A percentile compares a stretch with the other conserved stretches of the same genome.
Evolutionary conservation across 2,329 filamentous ascomycete genomes (phyloP).

Genomic region (Fusarium bulbicola): DNA sequence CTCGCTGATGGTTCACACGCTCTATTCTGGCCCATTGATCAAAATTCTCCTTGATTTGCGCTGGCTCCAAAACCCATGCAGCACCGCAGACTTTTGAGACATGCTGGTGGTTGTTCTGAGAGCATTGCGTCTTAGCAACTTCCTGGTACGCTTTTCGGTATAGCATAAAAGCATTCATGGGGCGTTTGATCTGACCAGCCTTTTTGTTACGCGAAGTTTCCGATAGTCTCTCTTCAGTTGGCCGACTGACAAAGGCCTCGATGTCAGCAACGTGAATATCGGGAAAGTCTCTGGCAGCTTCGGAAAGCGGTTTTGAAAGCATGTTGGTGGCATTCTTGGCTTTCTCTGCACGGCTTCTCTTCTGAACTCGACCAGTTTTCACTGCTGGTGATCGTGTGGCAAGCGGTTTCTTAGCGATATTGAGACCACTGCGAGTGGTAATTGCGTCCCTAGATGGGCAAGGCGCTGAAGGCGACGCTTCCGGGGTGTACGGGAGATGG

Average conservation of each 20-base stretch:
- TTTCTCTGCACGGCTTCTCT: conserved; percentile 45
- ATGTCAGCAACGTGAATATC: conserved; percentile 79
- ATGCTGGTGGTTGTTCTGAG: conserved; percentile 91
- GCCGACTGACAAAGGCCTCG: conserved; percentile 78
- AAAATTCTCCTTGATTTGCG: conserved; percentile 78
- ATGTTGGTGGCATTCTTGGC: conserved; percentile 52
- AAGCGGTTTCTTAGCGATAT: conserved; percentile 38
- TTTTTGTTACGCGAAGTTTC: conserved; percentile 74
- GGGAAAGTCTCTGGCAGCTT: conserved; percentile 70
- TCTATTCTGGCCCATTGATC: conserved; percentile 82
- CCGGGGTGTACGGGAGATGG: conserved; percentile 52
- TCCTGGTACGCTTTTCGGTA: conserved; percentile 94
- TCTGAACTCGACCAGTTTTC: conserved; percentile 37
- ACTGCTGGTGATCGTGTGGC: conserved; percentile 18
- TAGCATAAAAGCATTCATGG: conserved; percentile 98
- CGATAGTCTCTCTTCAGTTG: conserved; percentile 68
- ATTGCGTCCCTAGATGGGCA: conserved; percentile 40
- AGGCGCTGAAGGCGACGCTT: conserved; percentile 59
- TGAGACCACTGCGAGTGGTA: conserved; percentile 50
- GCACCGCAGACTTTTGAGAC: conserved; percentile 88
- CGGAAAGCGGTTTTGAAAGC: conserved; percentile 74
- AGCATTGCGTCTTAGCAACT: conserved; percentile 81
- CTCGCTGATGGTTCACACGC: conserved; percentile 82
- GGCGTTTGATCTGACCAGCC: conserved; percentile 82
- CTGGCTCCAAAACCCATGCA: conserved; percentile 85